phyloP scores from a whole-genome alignment of 2,329 filamentous ascomycete species.

The Fusarium multiceps region DNA sequence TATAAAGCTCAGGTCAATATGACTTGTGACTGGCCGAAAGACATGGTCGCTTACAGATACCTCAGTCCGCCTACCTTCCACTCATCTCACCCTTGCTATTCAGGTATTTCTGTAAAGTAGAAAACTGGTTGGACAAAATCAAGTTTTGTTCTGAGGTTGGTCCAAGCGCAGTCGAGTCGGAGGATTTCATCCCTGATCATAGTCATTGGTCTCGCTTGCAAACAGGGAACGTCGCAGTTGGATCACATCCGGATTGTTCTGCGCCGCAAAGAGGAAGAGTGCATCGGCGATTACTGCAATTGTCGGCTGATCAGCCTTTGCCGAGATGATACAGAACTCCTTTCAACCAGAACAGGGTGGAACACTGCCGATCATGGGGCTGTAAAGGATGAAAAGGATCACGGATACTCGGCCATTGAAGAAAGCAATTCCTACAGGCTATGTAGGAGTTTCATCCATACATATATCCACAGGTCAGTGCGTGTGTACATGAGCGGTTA shows the following conservation, averaged over 20 bases:
- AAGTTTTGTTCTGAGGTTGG: neutral
- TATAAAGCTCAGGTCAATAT: neutral
- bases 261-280: neutral
- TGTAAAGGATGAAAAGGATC: neutral
- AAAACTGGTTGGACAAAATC: accelerated
- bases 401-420: neutral
- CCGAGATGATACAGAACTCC: neutral
- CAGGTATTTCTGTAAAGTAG: neutral
- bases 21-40: accelerated
- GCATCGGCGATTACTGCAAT: neutral
- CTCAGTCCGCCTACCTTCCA: neutral
- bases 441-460: neutral
- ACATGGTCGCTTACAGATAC: accelerated
- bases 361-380: neutral
- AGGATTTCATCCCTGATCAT: neutral
- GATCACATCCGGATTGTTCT: neutral
- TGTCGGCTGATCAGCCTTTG: neutral
- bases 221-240: too few species aligned
- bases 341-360: neutral
- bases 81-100: accelerated
- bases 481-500: neutral
- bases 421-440: neutral
- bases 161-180: neutral
- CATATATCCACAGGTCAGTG: neutral
- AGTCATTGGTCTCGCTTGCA: neutral